phyloP scores from a whole-genome alignment of 1,284 basidiomycete genomes.

The Trametes hirsuta region DNA sequence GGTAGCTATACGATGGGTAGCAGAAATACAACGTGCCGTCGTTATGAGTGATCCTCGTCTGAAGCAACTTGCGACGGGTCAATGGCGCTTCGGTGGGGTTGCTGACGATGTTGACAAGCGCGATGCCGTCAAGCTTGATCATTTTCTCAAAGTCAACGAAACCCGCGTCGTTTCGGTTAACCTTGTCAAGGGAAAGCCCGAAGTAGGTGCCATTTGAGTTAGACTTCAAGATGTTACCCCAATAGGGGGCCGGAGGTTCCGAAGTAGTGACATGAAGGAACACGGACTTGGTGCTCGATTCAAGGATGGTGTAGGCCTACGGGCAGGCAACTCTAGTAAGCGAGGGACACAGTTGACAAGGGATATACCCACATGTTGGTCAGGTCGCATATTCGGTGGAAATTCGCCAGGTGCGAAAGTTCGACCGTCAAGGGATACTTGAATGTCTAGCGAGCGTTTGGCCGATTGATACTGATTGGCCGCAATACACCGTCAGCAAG shows the following conservation, averaged over 20 bases:
- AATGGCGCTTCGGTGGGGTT: conserved; percentile 81
- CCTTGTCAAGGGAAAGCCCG: conserved; percentile 82
- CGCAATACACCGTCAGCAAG: not conserved
- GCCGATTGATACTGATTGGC: conserved; percentile 57
- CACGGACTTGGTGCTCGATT: conserved; percentile 90
- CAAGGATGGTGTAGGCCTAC: conserved; percentile 91
- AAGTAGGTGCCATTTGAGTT: conserved; percentile 99
- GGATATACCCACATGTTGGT: conserved; percentile 70
- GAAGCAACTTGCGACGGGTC: conserved; percentile 77
- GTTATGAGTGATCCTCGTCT: conserved; percentile 93
- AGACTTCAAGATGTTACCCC: conserved; percentile 94
- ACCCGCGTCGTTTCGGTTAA: conserved; percentile 86
- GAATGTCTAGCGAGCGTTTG: conserved; percentile 71
- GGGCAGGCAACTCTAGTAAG: not conserved
- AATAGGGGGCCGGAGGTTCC: conserved; percentile 71
- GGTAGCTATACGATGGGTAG: not conserved
- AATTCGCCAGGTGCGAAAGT: conserved; percentile 87
- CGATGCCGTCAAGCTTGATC: conserved; percentile 94
- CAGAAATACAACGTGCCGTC: conserved; percentile 63
- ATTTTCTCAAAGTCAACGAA: conserved; percentile 99
- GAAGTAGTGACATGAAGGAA: conserved; percentile 97
- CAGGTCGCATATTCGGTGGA: conserved; percentile 87
- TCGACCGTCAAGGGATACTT: conserved; percentile 90
- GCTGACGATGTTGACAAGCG: conserved; percentile 87
- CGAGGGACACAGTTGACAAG: not conserved